Conservation (phyloP, 805 yeast genomes). For the Maudiozyma turicensis region DNA sequence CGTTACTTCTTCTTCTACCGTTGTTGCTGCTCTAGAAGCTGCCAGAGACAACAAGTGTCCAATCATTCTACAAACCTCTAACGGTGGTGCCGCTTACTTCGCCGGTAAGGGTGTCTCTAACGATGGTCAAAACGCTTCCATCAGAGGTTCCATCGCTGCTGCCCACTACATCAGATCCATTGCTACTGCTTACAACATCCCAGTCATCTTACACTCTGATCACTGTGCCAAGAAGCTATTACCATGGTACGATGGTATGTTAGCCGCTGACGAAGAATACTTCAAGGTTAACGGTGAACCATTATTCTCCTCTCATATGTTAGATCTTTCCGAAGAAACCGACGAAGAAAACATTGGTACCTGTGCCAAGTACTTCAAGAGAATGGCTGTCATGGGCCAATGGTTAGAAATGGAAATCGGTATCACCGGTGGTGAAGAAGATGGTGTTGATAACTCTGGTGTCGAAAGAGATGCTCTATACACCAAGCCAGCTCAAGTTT, state of each 20-base stretch:
- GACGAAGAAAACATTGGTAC: constrained; percentile 93
- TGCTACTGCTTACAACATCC: constrained; percentile 94
- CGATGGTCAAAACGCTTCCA: constrained; percentile 87
- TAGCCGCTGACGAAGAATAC: constrained; percentile 91
- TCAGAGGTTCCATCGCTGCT: constrained; percentile 92
- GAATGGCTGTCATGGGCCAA: constrained; percentile 90
- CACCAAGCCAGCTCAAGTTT: constrained; percentile 94
- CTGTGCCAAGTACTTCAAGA: constrained; percentile 89
- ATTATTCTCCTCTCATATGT: constrained; percentile 97
- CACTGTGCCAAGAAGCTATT: constrained; percentile 97
- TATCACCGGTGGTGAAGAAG: constrained; percentile 99
- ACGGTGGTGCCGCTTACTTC: constrained; percentile 99
- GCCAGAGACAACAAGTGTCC: constrained; percentile 93
- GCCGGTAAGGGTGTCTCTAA: constrained; percentile 98
- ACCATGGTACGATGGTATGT: constrained; percentile 98
- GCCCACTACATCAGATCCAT: constrained; percentile 94
- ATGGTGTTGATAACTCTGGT: constrained; percentile 97
- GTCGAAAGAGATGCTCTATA: constrained; percentile 80
- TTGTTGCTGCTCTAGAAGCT: constrained; percentile 92
- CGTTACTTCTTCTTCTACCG: constrained; percentile 96
- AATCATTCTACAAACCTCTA: constrained; percentile 91
- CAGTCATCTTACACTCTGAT: constrained; percentile 95
- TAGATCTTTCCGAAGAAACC: constrained; percentile 92
- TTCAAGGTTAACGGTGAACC: constrained; percentile 84
- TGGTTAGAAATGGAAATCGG: constrained; percentile 99